phyloP scores from a whole-genome alignment of 495 filamentous ascomycete species.

The Penicillium antarcticum region DNA sequence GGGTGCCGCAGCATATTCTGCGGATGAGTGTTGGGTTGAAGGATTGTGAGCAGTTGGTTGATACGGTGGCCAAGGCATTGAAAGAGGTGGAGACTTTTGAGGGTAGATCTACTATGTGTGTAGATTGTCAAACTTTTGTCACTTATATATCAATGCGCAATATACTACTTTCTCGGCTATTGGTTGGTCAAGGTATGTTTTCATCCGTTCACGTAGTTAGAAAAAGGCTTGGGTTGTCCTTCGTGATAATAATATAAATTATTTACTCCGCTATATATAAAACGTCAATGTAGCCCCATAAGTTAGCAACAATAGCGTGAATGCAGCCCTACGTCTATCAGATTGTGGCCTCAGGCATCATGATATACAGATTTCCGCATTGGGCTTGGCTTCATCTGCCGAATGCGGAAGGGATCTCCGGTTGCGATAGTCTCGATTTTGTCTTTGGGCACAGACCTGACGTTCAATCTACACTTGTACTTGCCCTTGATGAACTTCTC shows the following conservation, averaged over 20 bases:
- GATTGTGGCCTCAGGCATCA: constrained; percentile 1
- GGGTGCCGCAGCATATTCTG: constrained; percentile 9
- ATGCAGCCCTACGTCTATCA: not conserved
- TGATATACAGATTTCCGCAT: constrained; percentile 2
- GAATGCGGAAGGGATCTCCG: constrained; percentile 2
- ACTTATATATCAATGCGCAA: too few relatives aligned
- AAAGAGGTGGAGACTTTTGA: not conserved
- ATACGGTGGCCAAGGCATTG: not conserved
- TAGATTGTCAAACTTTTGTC: too few relatives aligned
- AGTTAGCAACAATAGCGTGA: too few relatives aligned
- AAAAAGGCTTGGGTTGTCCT: too few relatives aligned
- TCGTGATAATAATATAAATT: too few relatives aligned
- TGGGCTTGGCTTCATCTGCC: not conserved
- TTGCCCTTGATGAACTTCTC: not conserved
- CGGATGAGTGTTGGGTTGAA: constrained; percentile 17
- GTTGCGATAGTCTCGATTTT: not conserved
- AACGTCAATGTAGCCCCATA: too few relatives aligned
- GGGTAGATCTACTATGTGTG: too few relatives aligned
- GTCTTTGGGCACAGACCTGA: not conserved
- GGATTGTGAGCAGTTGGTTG: not conserved
- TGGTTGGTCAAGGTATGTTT: too few relatives aligned
- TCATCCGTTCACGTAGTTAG: too few relatives aligned
- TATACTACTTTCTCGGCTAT: too few relatives aligned
- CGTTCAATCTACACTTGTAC: not conserved
- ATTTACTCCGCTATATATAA: too few relatives aligned